Evolutionary conservation across 352 stramenopile genomes (phyloP).

Genomic region (Elongisporangium senticosum): DNA sequence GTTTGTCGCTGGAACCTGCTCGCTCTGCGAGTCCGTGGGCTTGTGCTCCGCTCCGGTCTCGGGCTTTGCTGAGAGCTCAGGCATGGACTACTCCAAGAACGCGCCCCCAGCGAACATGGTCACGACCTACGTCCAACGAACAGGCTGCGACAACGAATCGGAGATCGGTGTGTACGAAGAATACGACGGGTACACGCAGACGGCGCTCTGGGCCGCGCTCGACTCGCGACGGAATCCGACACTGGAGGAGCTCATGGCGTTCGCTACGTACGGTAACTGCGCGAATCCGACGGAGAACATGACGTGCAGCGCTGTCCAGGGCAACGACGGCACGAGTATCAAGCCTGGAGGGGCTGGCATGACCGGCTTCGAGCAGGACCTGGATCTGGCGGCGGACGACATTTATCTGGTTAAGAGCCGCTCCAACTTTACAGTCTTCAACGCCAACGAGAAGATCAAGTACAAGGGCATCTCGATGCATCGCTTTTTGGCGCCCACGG

Average conservation of each 20-base stretch:
- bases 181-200: conserved; percentile 27
- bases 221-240: conserved; percentile 31
- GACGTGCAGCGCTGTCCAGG: conserved; percentile 21
- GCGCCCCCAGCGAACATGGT: conserved; percentile 10
- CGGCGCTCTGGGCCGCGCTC: conserved; percentile 27
- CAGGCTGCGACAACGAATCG: conserved; percentile 27
- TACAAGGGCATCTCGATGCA: conserved; percentile 23
- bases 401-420: conserved; percentile 26
- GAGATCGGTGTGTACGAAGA: conserved; percentile 30
- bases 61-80: conserved; percentile 23
- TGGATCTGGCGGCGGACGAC: conserved; percentile 3
- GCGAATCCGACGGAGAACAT: conserved; percentile 23
- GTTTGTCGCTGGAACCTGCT: conserved; percentile 22
- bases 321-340: conserved; percentile 19
- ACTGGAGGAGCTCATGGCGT: conserved; percentile 25
- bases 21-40: conserved; percentile 14
- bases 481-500: conserved; percentile 21
- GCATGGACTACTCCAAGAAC: conserved; percentile 22
- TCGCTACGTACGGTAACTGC: conserved; percentile 34
- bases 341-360: conserved; percentile 16
- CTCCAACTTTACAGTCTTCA: conserved; percentile 30
- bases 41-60: conserved; percentile 30
- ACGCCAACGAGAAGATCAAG: conserved; percentile 19
- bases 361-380: conserved; percentile 17
- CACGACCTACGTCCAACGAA: conserved; percentile 25